A percentile compares a stretch with the other conserved stretches of the same genome.
Conservation (phyloP, 1,284 basidiomycete genomes). For the Ustilago curta region DNA sequence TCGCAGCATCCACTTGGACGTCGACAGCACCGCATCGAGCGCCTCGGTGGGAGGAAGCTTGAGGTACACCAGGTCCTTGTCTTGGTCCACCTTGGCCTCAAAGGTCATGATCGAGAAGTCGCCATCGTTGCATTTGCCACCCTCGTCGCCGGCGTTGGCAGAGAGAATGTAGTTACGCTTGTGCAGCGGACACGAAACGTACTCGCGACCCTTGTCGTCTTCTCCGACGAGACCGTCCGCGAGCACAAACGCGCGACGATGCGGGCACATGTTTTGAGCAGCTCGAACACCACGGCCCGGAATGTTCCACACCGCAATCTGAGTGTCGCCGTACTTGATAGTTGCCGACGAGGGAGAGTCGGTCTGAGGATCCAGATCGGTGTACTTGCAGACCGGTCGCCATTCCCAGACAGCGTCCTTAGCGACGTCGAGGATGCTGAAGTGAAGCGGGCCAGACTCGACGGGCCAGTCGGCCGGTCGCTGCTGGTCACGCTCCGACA, state of each 20-base stretch:
- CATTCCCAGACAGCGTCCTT: conserved; percentile 76
- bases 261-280: conserved; percentile 78
- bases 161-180: conserved; percentile 78
- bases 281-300: conserved; percentile 76
- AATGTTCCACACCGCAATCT: conserved; percentile 78
- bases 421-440: conserved; percentile 71
- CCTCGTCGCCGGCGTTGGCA: conserved; percentile 70
- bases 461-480: conserved; percentile 80
- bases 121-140: conserved; percentile 76
- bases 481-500: conserved; percentile 76
- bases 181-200: conserved; percentile 75
- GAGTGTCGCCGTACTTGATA: conserved; percentile 79
- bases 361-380: conserved; percentile 74
- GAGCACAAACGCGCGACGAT: conserved; percentile 79
- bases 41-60: conserved; percentile 75
- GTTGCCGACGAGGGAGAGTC: conserved; percentile 73
- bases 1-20: conserved; percentile 75
- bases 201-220: conserved; percentile 58
- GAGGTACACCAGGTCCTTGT: conserved; percentile 72
- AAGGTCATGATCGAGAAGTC: conserved; percentile 78
- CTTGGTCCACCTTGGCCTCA: conserved; percentile 73
- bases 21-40: conserved; percentile 77
- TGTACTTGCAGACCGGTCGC: conserved; percentile 73
- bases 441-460: conserved; percentile 73
- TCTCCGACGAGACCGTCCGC: conserved; percentile 75